Base-by-base conservation (phyloP, 2,329 filamentous ascomycete species). In the Diaporthe sp. region DNA sequence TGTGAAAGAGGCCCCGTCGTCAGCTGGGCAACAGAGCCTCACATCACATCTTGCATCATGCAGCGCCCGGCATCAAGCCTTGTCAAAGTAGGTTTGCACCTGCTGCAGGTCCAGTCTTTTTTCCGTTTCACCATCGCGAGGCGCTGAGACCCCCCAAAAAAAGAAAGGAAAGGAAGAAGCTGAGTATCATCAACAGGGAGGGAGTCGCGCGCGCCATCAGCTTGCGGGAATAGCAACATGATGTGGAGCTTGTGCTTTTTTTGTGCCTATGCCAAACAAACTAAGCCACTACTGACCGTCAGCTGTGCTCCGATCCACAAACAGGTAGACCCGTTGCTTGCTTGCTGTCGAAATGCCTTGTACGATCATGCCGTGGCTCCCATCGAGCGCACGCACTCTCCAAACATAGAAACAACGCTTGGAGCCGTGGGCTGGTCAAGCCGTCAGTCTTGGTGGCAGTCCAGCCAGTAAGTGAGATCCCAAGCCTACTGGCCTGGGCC, bases 21-120 rank as follows among this genome's bases (percentile, higher is more conserved):
- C 58, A 39, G 59, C 70, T 72, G 59, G 70, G 44, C 37, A 15
- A 53, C 44, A 72, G 70, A 72, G 70, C 70, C 70, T 73, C 70
- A 73, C 49, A 44, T 73, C 46, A 49, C 58, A 55, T 65, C 70
- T 65, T 55, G 58, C 58, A 73, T 73, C 34, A 51, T 53, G 70
- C 58, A 53, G 70, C 70, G 37, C 9, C 58, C 70, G 31, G 70
- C 70, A 73, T 65, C 37, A 65, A 55, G 59, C 31, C 25, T 61
- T n/a, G 15, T 34, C 34, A 51, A 62, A 65, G 34, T 34, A 42
- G 44, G 55, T 51, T 62, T 73, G 70, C 58, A 44, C 61, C 34
- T 73, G 70, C 57, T 72, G 70, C 70, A 74, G 57, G 73, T 68
- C 62, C 61, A 55, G 53, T 74, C 39, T 68, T 69, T 68, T 59